Base-by-base conservation (phyloP, 148 eudicot genomes). In the Camellia japonica region DNA sequence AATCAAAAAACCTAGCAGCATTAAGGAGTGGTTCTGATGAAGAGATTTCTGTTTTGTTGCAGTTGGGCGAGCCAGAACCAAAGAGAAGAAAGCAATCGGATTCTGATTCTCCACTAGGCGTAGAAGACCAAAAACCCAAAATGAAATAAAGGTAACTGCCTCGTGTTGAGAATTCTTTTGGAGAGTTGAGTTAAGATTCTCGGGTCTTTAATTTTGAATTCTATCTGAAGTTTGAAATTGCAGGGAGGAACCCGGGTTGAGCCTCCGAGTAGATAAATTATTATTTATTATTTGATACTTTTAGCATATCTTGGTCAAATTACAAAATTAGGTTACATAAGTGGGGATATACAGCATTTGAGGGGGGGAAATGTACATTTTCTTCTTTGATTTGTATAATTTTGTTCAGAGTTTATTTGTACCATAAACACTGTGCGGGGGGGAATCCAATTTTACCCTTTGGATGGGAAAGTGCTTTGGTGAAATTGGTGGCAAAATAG, bases 1-100 rank as follows among this genome's bases (percentile, higher is more conserved):
- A 74, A 47, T 71, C 68, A 51, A 74, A 75, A 80, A 84, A 64
- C 71, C 87, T 85, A 18, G 74, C 86, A n/a, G 78, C 78, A 11
- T 71, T 80, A 49, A 80, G 86, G 65, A 80, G 86, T 66, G 82
- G 69, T 3, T 64, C 82, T 2, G 84, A 84, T 15, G 93, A 80
- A 7, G 89, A 82, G 52, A 78, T 78, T 63, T 80, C 75, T 12
- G 87, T 87, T 61, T 83, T 84, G 16, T 81, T 85, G 83, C 84
- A 83, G 79, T 72, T 90, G 47, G 93, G 90, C 51, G 91, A 90
- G 83, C 91, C 89, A 4, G 84, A 83, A 43, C 71, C 84, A 7
- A 89, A 90, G 84, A 83, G 87, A 79, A 84, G 85, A 79, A 89
- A 84, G 77, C 83, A 52, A 58, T 81, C 77, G 4, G 86, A 87